A percentile compares a stretch with the other conserved stretches of the same genome.
Evolutionary conservation across 2,329 filamentous ascomycete genomes (phyloP).

Genomic region (Phialophora tarda): DNA sequence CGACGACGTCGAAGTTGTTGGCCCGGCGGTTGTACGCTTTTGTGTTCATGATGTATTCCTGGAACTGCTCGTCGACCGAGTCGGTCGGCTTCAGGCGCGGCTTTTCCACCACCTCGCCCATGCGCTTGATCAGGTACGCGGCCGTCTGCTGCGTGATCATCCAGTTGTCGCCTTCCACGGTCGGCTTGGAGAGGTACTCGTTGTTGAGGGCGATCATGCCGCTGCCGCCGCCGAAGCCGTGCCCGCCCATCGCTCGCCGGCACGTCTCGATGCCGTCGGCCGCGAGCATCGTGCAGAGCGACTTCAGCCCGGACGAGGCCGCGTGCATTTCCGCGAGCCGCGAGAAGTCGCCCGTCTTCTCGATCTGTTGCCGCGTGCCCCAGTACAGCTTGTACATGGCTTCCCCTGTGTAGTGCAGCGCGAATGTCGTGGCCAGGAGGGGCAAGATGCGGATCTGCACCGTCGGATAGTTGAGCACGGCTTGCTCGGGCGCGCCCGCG

Average conservation of each 20-base stretch:
- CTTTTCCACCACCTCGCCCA: slow-evolving; percentile 49
- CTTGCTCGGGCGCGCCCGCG: slow-evolving; percentile 48
- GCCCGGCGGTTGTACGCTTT: slow-evolving; percentile 30
- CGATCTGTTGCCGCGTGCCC: slow-evolving; percentile 53
- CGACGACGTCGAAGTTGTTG: slow-evolving; percentile 40
- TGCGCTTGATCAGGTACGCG: slow-evolving; percentile 59
- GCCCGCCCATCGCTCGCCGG: slow-evolving; percentile 59
- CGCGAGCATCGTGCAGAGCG: slow-evolving; percentile 58
- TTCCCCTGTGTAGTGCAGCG: slow-evolving; percentile 51
- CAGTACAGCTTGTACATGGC: slow-evolving; percentile 59
- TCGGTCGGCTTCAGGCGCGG: slow-evolving; percentile 46
- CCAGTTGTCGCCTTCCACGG: slow-evolving; percentile 63
- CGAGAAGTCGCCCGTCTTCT: slow-evolving; percentile 55
- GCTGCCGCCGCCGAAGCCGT: slow-evolving; percentile 60
- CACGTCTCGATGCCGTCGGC: slow-evolving; percentile 62
- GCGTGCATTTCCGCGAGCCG: slow-evolving; percentile 59
- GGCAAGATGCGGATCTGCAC: slow-evolving; percentile 61
- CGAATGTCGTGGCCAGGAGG: slow-evolving; percentile 60
- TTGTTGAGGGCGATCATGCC: slow-evolving; percentile 59
- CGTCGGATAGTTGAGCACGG: slow-evolving; percentile 61
- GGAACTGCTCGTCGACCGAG: slow-evolving; percentile 50
- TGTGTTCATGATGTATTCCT: slow-evolving; percentile 44
- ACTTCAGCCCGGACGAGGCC: slow-evolving; percentile 61
- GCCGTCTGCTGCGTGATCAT: slow-evolving; percentile 63
- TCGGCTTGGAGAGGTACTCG: slow-evolving; percentile 59